Percentiles rank a stretch among this genome's conserved stretches.
phyloP scores from a whole-genome alignment of 163 green algal genomes.

The Prototheca cutis region DNA sequence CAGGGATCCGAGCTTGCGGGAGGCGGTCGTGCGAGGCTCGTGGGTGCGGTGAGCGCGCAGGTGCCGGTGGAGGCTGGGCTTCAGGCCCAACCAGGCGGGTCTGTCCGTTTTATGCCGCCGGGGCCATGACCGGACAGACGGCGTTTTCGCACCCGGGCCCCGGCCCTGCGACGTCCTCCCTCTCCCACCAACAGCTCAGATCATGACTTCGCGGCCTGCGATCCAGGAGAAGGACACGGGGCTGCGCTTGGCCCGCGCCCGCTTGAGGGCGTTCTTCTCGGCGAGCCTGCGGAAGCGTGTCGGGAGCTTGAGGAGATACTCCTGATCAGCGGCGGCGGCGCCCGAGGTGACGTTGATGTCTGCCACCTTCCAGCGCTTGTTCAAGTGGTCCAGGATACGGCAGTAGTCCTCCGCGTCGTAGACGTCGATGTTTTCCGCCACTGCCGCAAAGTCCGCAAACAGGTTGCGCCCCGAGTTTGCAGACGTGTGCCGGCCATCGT shows the following conservation, averaged over 20 bases:
- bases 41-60: too few species aligned
- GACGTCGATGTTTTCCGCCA: constrained; percentile 55
- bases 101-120: too few species aligned
- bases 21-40: too few species aligned
- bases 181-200: constrained; percentile 17
- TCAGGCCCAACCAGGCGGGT: too few species aligned
- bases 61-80: too few species aligned
- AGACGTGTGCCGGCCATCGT: constrained; percentile 57
- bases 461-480: constrained; percentile 59
- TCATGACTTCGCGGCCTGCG: constrained; percentile 63
- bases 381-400: constrained; percentile 87
- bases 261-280: constrained; percentile 10
- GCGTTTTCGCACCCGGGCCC: too few species aligned
- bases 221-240: constrained; percentile 73
- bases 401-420: constrained; percentile 87
- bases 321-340: constrained; percentile 26
- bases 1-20: too few species aligned
- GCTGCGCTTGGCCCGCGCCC: neutral
- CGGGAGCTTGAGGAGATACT: constrained; percentile 31
- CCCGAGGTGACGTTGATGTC: constrained; percentile 9
- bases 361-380: constrained; percentile 44
- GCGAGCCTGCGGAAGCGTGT: constrained; percentile 17
- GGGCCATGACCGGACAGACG: too few species aligned
- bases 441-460: constrained; percentile 77
- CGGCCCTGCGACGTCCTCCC: too few species aligned